phyloP scores from a whole-genome alignment of 1,284 basidiomycete genomes.

The Mycosarcoma maydis region DNA sequence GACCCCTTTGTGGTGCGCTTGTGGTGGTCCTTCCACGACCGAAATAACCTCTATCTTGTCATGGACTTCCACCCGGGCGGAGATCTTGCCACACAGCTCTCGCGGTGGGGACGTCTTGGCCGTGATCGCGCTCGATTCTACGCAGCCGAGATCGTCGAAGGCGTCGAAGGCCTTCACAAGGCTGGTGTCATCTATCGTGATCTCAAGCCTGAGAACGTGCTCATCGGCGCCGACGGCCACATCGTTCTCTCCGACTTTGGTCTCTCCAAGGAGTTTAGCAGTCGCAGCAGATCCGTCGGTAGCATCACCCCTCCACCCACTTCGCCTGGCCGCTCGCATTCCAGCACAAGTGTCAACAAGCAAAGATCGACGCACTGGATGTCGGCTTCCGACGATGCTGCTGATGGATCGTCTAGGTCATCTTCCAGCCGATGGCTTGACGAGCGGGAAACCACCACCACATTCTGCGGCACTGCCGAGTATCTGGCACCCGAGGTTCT shows the following conservation, averaged over 20 bases:
- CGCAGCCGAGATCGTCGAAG: slow-evolving; percentile 97
- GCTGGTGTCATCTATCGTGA: slow-evolving; percentile 99
- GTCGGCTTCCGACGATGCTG: slow-evolving; percentile 75
- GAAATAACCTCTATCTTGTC: slow-evolving; percentile 66
- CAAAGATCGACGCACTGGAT: slow-evolving; percentile 86
- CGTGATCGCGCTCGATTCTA: slow-evolving; percentile 96
- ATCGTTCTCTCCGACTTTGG: slow-evolving; percentile 99
- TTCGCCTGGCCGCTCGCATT: slow-evolving; percentile 53
- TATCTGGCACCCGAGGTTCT: slow-evolving; percentile 99
- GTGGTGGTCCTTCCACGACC: slow-evolving; percentile 66
- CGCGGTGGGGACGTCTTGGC: slow-evolving; percentile 91
- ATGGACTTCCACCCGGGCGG: slow-evolving; percentile 92
- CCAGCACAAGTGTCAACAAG: slow-evolving; percentile 72
- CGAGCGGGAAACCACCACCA: slow-evolving; percentile 96
- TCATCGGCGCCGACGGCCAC: slow-evolving; percentile 97
- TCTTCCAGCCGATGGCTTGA: slow-evolving; percentile 86
- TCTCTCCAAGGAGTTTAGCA: slow-evolving; percentile 76
- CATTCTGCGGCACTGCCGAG: slow-evolving; percentile 98
- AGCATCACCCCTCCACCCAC: slow-evolving; percentile 84
- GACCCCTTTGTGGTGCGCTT: slow-evolving; percentile 66
- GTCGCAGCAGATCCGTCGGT: slow-evolving; percentile 80
- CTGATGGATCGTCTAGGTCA: slow-evolving; percentile 15
- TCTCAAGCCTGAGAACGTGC: slow-evolving; percentile 98
- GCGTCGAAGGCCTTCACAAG: slow-evolving; percentile 95
- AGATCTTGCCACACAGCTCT: slow-evolving; percentile 82